Conservation (phyloP, 163 green algal species). For the Scenedesmus sp. region DNA sequence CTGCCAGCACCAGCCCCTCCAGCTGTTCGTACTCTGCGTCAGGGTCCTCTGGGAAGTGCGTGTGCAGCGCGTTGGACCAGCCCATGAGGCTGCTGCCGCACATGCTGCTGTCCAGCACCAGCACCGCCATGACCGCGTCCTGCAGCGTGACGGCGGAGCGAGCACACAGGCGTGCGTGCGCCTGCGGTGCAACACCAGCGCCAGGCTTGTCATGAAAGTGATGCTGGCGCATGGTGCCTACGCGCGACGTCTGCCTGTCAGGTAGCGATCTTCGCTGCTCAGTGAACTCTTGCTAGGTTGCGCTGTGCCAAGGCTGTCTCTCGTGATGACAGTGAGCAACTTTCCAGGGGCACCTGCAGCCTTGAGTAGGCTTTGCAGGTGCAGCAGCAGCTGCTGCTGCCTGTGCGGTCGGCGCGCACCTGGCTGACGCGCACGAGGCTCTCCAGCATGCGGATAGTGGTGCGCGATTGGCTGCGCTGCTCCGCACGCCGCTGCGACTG, state of each 20-base stretch:
- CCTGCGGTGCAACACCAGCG: conserved; percentile 65
- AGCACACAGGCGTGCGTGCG: conserved; percentile 83
- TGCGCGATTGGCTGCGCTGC: conserved; percentile 64
- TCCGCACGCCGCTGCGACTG: conserved; percentile 66
- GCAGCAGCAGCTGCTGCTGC: no score
- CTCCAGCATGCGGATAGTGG: conserved; percentile 93
- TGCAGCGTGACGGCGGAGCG: conserved; percentile 64
- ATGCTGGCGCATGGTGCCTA: no score
- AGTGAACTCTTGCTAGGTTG: no score
- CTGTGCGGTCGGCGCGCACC: conserved; percentile 55
- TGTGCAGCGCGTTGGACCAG: conserved; percentile 46
- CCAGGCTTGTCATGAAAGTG: no score
- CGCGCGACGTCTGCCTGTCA: no score
- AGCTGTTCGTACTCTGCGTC: conserved; percentile 55
- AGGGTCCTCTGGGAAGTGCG: conserved; percentile 54
- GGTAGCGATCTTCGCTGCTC: no score
- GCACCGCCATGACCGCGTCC: conserved; percentile 77
- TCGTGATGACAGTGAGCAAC: no score
- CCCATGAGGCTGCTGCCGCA: conserved; percentile 47
- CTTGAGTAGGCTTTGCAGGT: no score
- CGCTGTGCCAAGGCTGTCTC: no score
- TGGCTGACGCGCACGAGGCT: conserved; percentile 88
- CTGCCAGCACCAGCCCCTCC: conserved; percentile 44
- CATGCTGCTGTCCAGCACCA: conserved; percentile 70
- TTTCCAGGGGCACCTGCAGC: no score